Evolutionary conservation across 1,284 basidiomycete genomes (phyloP), one percentile per base, ranked within the genome.

Genomic region (Trichosporon inkin): DNA sequence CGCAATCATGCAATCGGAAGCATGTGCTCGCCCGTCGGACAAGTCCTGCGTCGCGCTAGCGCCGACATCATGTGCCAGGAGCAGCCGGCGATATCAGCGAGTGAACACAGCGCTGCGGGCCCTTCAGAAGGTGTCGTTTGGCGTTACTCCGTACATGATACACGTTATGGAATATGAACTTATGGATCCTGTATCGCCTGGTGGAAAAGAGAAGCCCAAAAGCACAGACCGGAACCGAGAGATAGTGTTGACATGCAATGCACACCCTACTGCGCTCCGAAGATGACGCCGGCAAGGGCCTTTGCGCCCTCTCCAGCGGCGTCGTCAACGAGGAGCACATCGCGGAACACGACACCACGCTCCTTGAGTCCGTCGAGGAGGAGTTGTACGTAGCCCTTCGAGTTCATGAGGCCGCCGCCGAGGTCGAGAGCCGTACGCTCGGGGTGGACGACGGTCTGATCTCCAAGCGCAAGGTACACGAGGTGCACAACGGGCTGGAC

Each of bases 331-430:
- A 71, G 60, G 41, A 69, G 35, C 11, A 72, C 67, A 36, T 60
- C 54, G 40, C 64, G 63, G 63, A 74, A 74, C 17, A 55, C 60
- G 17, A 72, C 65, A 16, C 67, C 69, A 16, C 64, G 40, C 49
- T 56, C 56, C 44, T 56, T 54, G 34, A 76, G 61, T 6, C 68
- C 68, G 10, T 69, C 64, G 35, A 73, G 53, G 17, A 73, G 56
- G 41, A 74, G 60, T 22, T 53, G 52, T 53, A 70, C 64, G 56
- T 73, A 74, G 7, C 73, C 73, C 16, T 61, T 56, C 34, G 64
- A 65, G 66, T 68, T 70, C 72, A 68, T 70, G 56, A 76, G 58
- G 2, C 74, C 74, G 3, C 74, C 74, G 28, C 74, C 74, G 17
- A 76, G 63, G 4, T 66, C 64, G 47, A 76, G 58, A 0, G 65